A percentile compares a stretch with the other conserved stretches of the same genome.
Conservation (phyloP, 176 grass and related monocot species). For the Phragmites australis region DNA sequence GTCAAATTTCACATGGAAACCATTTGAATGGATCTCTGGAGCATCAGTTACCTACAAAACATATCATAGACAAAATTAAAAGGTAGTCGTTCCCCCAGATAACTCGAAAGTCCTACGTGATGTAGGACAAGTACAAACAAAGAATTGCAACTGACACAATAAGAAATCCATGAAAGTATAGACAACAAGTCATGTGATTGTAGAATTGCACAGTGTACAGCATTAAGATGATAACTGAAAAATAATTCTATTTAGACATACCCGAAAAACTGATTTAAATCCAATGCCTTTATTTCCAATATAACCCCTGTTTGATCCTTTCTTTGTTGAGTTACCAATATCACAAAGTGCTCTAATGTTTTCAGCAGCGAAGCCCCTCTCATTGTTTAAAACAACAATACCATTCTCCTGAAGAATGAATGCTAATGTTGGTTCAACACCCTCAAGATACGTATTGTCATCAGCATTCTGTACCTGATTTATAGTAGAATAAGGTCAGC, state of each 20-base stretch:
- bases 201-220: conserved; percentile 2
- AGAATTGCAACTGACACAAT: neutral
- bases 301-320: conserved; percentile 81
- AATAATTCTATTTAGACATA: conserved; percentile 39
- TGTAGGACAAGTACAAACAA: conserved; percentile 2
- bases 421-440: conserved; percentile 79
- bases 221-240: conserved; percentile 15
- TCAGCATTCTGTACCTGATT: conserved; percentile 94
- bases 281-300: conserved; percentile 98
- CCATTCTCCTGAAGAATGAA: conserved; percentile 90
- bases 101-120: neutral
- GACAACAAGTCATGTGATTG: neutral
- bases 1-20: conserved; percentile 97
- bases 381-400: conserved; percentile 90
- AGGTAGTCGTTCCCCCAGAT: neutral
- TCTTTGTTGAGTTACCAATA: conserved; percentile 96
- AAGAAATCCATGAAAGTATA: conserved; percentile 9
- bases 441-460: conserved; percentile 81
- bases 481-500: conserved; percentile 39
- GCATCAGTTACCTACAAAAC: conserved; percentile 81
- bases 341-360: conserved; percentile 98
- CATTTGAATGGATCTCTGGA: conserved; percentile 99
- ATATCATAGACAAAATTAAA: conserved; percentile 31
- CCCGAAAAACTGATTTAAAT: conserved; percentile 99
- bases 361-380: conserved; percentile 77